Percentiles rank a stretch among this genome's conserved stretches.
Evolutionary conservation across 768 basidiomycete genomes (phyloP).

Genomic region (Lactarius evosmus): DNA sequence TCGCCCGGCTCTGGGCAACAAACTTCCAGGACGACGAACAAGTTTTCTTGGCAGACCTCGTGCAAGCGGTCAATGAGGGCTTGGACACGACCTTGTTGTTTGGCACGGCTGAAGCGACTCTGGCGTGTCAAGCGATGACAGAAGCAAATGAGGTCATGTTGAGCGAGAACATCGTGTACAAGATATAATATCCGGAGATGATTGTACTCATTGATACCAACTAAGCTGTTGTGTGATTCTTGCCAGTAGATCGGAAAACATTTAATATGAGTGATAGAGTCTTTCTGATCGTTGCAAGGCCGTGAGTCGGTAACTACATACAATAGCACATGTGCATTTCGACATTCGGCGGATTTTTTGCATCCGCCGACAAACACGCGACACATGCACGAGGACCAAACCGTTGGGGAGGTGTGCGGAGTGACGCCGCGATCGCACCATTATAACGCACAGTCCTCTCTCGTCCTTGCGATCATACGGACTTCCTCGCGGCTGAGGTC

Average conservation of each 20-base stretch:
- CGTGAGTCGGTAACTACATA: neutral
- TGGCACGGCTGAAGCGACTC: slow-evolving; percentile 75
- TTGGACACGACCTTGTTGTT: slow-evolving; percentile 66
- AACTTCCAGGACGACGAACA: slow-evolving; percentile 73
- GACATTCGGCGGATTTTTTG: neutral
- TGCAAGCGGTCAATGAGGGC: slow-evolving; percentile 76
- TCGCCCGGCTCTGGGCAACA: slow-evolving; percentile 69
- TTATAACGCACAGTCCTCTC: slow-evolving; percentile 39
- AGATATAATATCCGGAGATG: slow-evolving; percentile 45
- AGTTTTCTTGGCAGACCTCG: slow-evolving; percentile 62
- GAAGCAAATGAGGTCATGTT: slow-evolving; percentile 83
- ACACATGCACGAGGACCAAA: neutral
- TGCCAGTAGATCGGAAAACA: neutral
- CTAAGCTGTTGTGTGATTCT: neutral
- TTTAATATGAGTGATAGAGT: neutral
- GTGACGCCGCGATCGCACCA: neutral
- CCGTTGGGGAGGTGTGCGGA: neutral
- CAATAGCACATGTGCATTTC: neutral
- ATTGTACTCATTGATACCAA: neutral
- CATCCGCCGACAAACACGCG: neutral
- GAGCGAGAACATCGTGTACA: slow-evolving; percentile 83
- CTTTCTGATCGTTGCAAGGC: neutral
- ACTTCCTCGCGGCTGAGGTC: slow-evolving; percentile 66
- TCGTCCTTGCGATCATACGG: slow-evolving; percentile 47
- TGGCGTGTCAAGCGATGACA: slow-evolving; percentile 71